A percentile compares a stretch with the other conserved stretches of the same genome.
Evolutionary conservation across 331 rosid species (phyloP).

Genomic region (Quercus phellos): DNA sequence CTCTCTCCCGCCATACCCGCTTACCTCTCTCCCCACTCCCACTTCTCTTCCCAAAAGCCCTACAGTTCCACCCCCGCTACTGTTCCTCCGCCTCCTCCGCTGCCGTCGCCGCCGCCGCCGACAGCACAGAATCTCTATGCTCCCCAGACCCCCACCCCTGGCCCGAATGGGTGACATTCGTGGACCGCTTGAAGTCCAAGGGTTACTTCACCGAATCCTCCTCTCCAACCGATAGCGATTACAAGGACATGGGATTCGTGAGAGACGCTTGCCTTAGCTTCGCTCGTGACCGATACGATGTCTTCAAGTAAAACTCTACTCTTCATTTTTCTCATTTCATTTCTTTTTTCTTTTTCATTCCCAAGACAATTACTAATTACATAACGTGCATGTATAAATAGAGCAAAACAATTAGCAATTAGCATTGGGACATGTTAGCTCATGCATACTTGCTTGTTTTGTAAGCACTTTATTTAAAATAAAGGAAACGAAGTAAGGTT

Average conservation of each 20-base stretch:
- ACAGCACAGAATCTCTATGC: slow-evolving; percentile 12
- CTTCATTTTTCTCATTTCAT: background rate
- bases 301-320: slow-evolving; percentile 44
- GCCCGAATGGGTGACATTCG: slow-evolving; percentile 90
- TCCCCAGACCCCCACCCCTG: slow-evolving; percentile 57
- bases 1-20: slow-evolving; percentile 32
- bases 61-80: slow-evolving; percentile 27
- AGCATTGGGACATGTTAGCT: too few species aligned
- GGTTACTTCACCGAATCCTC: slow-evolving; percentile 56
- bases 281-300: slow-evolving; percentile 83
- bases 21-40: slow-evolving; percentile 28
- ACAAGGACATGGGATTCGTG: slow-evolving; percentile 46
- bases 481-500: too few species aligned
- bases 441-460: too few species aligned
- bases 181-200: slow-evolving; percentile 58
- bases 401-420: too few species aligned
- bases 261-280: slow-evolving; percentile 78
- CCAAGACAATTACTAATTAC: too few species aligned
- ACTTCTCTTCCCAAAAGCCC: slow-evolving; percentile 26
- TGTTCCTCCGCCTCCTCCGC: slow-evolving; percentile 18
- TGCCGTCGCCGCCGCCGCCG: slow-evolving; percentile 19
- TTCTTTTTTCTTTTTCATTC: too few species aligned
- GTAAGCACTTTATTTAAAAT: too few species aligned
- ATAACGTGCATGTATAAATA: too few species aligned
- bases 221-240: slow-evolving; percentile 26